A percentile compares a stretch with the other conserved stretches of the same genome.
Evolutionary conservation across 495 filamentous ascomycete species (phyloP).

Genomic region (Massariosphaeria phaeospora): DNA sequence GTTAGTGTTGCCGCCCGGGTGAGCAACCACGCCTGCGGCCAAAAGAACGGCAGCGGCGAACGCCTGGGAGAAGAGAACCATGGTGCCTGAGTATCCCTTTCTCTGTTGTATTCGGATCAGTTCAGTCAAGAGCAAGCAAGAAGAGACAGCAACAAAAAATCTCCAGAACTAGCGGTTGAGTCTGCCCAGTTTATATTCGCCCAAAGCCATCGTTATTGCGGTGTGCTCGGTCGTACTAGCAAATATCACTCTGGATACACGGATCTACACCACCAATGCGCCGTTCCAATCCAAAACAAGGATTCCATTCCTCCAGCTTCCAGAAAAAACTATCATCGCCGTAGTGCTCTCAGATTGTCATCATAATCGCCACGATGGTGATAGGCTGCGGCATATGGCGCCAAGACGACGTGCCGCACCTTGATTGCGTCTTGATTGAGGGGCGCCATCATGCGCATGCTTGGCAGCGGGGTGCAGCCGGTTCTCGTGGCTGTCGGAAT

Average conservation of each 20-base stretch:
- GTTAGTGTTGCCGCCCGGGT: slow-evolving; percentile 24
- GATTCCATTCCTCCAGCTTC: neutral
- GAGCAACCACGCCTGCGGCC: slow-evolving; percentile 22
- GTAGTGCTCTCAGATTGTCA: slow-evolving; percentile 16
- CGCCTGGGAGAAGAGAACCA: slow-evolving; percentile 29
- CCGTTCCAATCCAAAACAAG: no score
- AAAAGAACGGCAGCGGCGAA: slow-evolving; percentile 22
- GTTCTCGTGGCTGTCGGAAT: slow-evolving; percentile 3
- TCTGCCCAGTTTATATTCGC: no score
- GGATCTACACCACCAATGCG: no score
- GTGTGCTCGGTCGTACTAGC: no score
- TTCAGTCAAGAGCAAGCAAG: no score
- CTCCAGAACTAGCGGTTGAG: no score
- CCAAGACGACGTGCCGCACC: slow-evolving; percentile 15
- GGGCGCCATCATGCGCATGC: slow-evolving; percentile 2
- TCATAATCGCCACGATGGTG: slow-evolving; percentile 10
- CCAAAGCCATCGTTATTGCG: no score
- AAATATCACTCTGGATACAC: no score
- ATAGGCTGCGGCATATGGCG: slow-evolving; percentile 4
- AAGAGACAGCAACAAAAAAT: no score
- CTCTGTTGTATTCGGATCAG: neutral
- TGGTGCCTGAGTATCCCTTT: neutral
- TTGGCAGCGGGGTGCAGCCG: slow-evolving; percentile 22
- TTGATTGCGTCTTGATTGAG: slow-evolving; percentile 15
- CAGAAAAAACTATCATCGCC: neutral